phyloP scores from a whole-genome alignment of 2,329 filamentous ascomycete genomes.

The Penicillium digitatum region DNA sequence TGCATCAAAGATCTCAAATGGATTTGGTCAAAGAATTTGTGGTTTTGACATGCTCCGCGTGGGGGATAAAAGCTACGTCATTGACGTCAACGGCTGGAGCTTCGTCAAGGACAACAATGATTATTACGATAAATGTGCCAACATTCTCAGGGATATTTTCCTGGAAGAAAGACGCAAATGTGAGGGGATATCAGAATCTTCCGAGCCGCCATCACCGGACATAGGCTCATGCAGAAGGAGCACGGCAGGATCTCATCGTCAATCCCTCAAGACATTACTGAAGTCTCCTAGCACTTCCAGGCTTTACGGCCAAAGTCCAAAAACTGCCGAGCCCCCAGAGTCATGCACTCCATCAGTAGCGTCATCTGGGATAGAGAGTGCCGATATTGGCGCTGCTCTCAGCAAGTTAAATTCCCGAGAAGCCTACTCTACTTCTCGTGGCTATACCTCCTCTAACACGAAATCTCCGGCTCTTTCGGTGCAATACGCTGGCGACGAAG shows the following conservation, averaged over 20 bases:
- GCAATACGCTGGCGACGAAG: slow-evolving; percentile 25
- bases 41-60: slow-evolving; percentile 92
- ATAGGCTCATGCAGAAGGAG: slow-evolving; percentile 36
- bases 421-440: slow-evolving; percentile 17
- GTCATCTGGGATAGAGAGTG: slow-evolving; percentile 32
- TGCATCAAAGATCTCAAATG: slow-evolving; percentile 81
- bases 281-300: slow-evolving; percentile 63
- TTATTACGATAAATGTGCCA: slow-evolving; percentile 89
- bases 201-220: slow-evolving; percentile 37
- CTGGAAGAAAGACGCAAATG: slow-evolving; percentile 63
- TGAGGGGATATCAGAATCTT: slow-evolving; percentile 32
- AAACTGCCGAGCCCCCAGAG: slow-evolving; percentile 40
- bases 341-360: slow-evolving; percentile 30
- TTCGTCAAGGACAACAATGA: slow-evolving; percentile 99
- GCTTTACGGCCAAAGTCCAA: slow-evolving; percentile 47
- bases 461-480: slow-evolving; percentile 28
- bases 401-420: slow-evolving; percentile 23
- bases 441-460: slow-evolving; percentile 23
- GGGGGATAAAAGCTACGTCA: slow-evolving; percentile 87
- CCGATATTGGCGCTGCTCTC: slow-evolving; percentile 20
- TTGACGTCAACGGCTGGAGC: slow-evolving; percentile 99
- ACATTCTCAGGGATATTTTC: slow-evolving; percentile 83
- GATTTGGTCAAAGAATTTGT: slow-evolving; percentile 92
- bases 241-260: slow-evolving; percentile 44
- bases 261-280: slow-evolving; percentile 56